Percentiles rank a stretch among this genome's conserved stretches.
phyloP scores from a whole-genome alignment of 148 eudicot species.

The Camellia sinensis region DNA sequence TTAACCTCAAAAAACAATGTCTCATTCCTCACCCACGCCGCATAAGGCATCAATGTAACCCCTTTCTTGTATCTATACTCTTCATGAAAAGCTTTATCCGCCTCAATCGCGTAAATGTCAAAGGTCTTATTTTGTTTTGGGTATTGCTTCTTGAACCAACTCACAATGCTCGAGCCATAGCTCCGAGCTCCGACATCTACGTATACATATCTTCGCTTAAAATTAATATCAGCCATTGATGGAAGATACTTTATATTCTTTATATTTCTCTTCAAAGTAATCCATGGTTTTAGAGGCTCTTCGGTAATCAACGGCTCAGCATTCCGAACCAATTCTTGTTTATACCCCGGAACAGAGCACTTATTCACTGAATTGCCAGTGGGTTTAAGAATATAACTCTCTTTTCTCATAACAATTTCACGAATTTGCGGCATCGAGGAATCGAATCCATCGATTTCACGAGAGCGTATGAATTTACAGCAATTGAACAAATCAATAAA shows the following conservation, averaged over 20 bases:
- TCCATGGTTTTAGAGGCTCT: constrained; percentile 91
- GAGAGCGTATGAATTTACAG: constrained; percentile 56
- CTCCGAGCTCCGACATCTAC: constrained; percentile 95
- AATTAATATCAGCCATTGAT: constrained; percentile 76
- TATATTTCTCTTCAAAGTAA: constrained; percentile 72
- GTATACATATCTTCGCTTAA: constrained; percentile 69
- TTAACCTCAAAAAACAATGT: constrained; percentile 83
- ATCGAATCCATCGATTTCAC: constrained; percentile 46
- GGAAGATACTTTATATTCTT: constrained; percentile 76
- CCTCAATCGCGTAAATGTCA: constrained; percentile 86
- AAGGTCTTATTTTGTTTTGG: constrained; percentile 93
- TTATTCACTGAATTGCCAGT: constrained; percentile 22
- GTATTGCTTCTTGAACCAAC: constrained; percentile 93
- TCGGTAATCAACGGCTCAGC: constrained; percentile 71
- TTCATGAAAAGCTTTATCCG: constrained; percentile 66
- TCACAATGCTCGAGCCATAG: constrained; percentile 90
- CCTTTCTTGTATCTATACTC: constrained; percentile 69
- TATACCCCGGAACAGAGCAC: constrained; percentile 72
- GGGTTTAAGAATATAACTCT: not conserved
- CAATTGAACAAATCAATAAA: constrained; percentile 76
- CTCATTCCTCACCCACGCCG: constrained; percentile 92
- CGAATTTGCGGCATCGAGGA: constrained; percentile 37
- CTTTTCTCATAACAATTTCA: constrained; percentile 72
- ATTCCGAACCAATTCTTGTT: constrained; percentile 47
- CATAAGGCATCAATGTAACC: constrained; percentile 79